These are phyloP conservation scores for Rhodosporidiobolus sp. DNA, from an alignment of 768 basidiomycete genomes.

Conservation along the genomic window DNA sequence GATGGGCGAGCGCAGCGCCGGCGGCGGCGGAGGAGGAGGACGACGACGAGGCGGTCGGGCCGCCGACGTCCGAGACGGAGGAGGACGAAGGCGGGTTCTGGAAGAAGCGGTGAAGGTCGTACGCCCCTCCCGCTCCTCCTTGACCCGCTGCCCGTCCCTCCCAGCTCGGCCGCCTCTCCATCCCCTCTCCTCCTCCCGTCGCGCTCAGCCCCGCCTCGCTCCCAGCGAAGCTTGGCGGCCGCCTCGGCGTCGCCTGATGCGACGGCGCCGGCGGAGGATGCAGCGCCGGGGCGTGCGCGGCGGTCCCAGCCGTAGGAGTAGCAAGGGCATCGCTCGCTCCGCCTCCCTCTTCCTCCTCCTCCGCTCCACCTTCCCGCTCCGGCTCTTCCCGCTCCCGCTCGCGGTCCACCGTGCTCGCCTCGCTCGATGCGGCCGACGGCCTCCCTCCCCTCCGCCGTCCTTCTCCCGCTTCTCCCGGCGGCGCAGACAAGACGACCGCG, in stretches of 20 bases:
- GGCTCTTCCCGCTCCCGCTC: background rate
- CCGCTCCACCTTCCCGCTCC: background rate
- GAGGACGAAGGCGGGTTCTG: constrained; percentile 33
- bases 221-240: background rate
- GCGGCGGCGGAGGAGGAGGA: background rate
- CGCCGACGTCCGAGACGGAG: constrained; percentile 25
- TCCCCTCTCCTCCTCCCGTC: background rate
- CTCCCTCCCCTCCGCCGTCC: background rate
- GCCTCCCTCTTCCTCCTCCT: too few species aligned
- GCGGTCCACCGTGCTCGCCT: background rate
- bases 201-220: background rate
- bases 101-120: constrained; percentile 41
- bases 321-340: background rate
- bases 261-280: background rate
- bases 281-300: background rate
- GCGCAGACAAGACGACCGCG: background rate
- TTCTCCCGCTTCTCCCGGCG: background rate
- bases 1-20: background rate
- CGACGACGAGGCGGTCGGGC: background rate
- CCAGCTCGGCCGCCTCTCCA: background rate
- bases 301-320: background rate
- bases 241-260: background rate
- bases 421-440: background rate
- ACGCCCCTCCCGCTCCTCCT: constrained; percentile 1
- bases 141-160: background rate